A percentile compares a stretch with the other conserved stretches of the same genome.
These are phyloP conservation scores for Drechslera avenae DNA, from an alignment of 2,329 filamentous ascomycete genomes.

Conservation along the genomic window DNA sequence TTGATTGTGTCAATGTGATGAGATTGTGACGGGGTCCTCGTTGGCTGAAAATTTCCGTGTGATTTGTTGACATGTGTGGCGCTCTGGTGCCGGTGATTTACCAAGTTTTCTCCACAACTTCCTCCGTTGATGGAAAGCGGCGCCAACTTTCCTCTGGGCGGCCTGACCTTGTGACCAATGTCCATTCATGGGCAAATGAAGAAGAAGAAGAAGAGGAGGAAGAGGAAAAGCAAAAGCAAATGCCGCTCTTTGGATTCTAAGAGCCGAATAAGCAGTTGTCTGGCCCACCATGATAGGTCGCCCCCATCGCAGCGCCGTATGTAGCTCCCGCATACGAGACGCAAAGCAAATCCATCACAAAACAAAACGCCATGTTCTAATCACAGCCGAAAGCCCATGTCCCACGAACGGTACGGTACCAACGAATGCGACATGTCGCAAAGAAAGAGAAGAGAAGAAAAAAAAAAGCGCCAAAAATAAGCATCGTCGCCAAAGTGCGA, in stretches of 20 bases:
- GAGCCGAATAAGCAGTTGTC: too few relatives aligned
- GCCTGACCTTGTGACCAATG: too few relatives aligned
- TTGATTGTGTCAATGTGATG: background rate
- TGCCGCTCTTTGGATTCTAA: too few relatives aligned
- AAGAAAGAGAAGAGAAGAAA: too few relatives aligned
- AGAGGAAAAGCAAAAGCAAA: too few relatives aligned
- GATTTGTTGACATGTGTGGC: conserved; percentile 32
- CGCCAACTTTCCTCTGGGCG: too few relatives aligned
- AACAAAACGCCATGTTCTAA: conserved; percentile 11
- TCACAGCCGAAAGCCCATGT: conserved; percentile 6
- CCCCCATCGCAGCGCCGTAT: background rate
- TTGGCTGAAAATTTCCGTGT: conserved; percentile 18
- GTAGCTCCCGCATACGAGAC: background rate
- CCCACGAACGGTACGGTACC: background rate
- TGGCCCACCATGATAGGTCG: background rate
- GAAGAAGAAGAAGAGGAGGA: too few relatives aligned
- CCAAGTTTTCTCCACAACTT: background rate
- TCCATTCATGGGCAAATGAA: too few relatives aligned
- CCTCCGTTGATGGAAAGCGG: too few relatives aligned
- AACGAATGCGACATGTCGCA: conserved; percentile 11
- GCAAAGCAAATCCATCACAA: background rate
- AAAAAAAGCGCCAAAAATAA: conserved; percentile 27
- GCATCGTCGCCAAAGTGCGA: conserved; percentile 18
- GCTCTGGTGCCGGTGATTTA: conserved; percentile 16
- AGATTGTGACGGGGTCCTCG: conserved; percentile 17